Evolutionary conservation across 2,329 filamentous ascomycete species (phyloP).

Genomic region (Curvularia hawaiiensis): DNA sequence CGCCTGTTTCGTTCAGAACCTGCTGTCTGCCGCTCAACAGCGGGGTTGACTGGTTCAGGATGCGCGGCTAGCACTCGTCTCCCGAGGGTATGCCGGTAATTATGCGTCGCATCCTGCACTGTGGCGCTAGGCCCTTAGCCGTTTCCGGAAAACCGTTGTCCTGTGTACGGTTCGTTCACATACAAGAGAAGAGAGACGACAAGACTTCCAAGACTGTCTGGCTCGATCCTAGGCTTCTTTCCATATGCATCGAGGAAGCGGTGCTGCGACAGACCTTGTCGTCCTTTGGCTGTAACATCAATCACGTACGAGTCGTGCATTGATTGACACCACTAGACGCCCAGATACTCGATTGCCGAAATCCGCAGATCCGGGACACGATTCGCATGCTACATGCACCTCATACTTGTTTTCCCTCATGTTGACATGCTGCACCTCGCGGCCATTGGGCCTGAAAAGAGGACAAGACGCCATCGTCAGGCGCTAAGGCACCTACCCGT

Average conservation of each 20-base stretch:
- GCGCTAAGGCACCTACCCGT: not conserved
- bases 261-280: not conserved
- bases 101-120: constrained; percentile 41
- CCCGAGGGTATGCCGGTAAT: constrained; percentile 15
- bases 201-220: not conserved
- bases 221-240: not conserved
- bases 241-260: not conserved
- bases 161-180: not conserved
- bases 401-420: not conserved
- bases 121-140: not conserved
- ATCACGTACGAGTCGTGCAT: not conserved
- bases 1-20: constrained; percentile 26
- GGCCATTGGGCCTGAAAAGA: not conserved
- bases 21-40: constrained; percentile 39
- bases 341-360: not conserved
- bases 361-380: not conserved
- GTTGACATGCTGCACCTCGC: not conserved
- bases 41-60: constrained; percentile 6
- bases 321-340: not conserved
- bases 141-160: not conserved
- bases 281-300: not conserved
- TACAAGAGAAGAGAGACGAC: not conserved
- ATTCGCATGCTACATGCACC: not conserved
- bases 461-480: not conserved
- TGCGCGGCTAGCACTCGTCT: constrained; percentile 9